Evolutionary conservation across 306 rosid genomes (phyloP).

Genomic region (Neltuma alba): DNA sequence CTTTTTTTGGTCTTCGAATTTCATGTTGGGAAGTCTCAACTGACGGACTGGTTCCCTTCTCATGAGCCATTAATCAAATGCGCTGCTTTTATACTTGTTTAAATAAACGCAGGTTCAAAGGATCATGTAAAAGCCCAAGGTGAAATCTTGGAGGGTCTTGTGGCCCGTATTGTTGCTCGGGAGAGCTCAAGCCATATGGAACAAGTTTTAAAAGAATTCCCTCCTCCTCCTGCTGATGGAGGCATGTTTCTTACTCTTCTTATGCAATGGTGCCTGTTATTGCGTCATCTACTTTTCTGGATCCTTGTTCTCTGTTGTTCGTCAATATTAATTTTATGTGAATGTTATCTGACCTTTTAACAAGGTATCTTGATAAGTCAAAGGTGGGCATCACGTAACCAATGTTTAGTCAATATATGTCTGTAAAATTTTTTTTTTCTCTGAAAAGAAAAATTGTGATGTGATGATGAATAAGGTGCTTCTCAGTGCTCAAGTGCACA

Average conservation of each 20-base stretch:
- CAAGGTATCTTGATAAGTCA: constrained; percentile 21
- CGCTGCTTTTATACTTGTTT: constrained; percentile 29
- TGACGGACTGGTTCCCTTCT: constrained; percentile 32
- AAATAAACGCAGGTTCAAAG: constrained; percentile 70
- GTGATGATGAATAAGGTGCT: background rate
- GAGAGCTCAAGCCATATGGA: constrained; percentile 83
- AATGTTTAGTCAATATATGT: constrained; percentile 19
- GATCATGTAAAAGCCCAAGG: constrained; percentile 90
- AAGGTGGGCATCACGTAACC: constrained; percentile 23
- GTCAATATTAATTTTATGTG: constrained; percentile 23
- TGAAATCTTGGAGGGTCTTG: constrained; percentile 98
- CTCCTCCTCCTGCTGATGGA: constrained; percentile 64
- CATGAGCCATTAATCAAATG: constrained; percentile 29
- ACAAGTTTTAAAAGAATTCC: constrained; percentile 67
- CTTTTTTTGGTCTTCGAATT: background rate
- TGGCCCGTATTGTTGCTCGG: constrained; percentile 89
- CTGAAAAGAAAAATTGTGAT: background rate
- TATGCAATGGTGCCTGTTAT: constrained; percentile 12
- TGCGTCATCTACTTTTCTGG: constrained; percentile 19
- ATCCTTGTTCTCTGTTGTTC: constrained; percentile 20
- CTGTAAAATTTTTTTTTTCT: constrained; percentile 20
- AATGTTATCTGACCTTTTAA: constrained; percentile 8
- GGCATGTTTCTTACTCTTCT: constrained; percentile 52
- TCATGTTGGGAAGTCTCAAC: constrained; percentile 26
- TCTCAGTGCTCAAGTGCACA: constrained; percentile 19